Evolutionary conservation across 2,329 filamentous ascomycete species (phyloP).

Genomic region (Talaromyces sp.): DNA sequence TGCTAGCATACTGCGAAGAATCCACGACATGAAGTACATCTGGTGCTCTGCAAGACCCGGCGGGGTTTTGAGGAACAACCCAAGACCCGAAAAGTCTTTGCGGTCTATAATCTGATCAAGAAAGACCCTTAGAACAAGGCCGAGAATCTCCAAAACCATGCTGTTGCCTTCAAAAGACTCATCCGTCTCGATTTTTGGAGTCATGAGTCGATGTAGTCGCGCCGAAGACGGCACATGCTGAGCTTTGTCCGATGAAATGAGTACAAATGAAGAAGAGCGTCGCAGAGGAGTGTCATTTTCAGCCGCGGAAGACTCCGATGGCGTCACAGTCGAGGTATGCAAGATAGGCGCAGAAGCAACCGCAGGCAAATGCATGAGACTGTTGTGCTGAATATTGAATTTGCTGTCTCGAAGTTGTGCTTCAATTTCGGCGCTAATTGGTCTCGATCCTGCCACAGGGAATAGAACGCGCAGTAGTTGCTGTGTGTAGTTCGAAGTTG

Average conservation of each 20-base stretch:
- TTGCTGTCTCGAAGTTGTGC: conserved; percentile 75
- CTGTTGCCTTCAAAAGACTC: conserved; percentile 54
- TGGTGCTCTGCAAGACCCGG: conserved; percentile 93
- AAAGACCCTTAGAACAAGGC: conserved; percentile 73
- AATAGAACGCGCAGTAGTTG: conserved; percentile 75
- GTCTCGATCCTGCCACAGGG: conserved; percentile 79
- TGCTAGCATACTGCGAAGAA: conserved; percentile 68
- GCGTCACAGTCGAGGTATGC: conserved; percentile 59
- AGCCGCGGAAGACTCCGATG: conserved; percentile 35
- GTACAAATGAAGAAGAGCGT: conserved; percentile 83
- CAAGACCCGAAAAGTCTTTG: conserved; percentile 87
- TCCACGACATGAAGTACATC: conserved; percentile 88
- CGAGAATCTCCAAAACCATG: conserved; percentile 69
- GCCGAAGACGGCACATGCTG: conserved; percentile 54
- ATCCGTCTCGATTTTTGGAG: conserved; percentile 49
- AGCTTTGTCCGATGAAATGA: conserved; percentile 67
- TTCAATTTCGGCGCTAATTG: conserved; percentile 76
- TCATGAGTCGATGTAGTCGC: conserved; percentile 58
- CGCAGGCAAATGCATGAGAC: conserved; percentile 74
- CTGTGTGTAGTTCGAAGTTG: conserved; percentile 74
- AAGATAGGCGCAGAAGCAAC: conserved; percentile 63
- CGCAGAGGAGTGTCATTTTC: conserved; percentile 59
- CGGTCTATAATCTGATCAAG: conserved; percentile 76
- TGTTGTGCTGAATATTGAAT: conserved; percentile 77
- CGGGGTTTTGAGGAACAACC: conserved; percentile 78